Conservation (phyloP, 2,329 filamentous ascomycete species). For the Alternaria sp. region DNA sequence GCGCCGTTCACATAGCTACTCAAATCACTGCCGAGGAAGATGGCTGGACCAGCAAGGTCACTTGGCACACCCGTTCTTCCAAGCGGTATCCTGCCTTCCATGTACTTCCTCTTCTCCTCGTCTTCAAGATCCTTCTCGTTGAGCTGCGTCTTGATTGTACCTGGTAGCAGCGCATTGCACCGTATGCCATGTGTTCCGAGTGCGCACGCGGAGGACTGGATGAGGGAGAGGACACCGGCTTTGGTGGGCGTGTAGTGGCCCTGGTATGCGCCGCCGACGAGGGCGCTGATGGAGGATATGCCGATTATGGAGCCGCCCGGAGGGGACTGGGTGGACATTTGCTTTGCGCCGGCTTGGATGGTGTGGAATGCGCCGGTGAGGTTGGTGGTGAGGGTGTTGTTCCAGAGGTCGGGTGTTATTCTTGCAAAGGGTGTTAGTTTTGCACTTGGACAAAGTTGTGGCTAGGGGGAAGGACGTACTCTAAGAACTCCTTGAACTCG, state of each 20-base stretch:
- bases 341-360: constrained; percentile 81
- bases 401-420: constrained; percentile 72
- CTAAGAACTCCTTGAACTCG: constrained; percentile 84
- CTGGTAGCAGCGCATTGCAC: constrained; percentile 84
- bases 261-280: constrained; percentile 79
- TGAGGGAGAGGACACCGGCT: constrained; percentile 78
- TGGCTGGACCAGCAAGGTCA: constrained; percentile 83
- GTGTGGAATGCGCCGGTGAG: constrained; percentile 88
- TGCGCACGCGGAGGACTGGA: constrained; percentile 83
- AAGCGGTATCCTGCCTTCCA: constrained; percentile 81
- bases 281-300: constrained; percentile 73
- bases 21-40: constrained; percentile 80
- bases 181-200: constrained; percentile 77
- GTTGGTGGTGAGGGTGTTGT: constrained; percentile 77
- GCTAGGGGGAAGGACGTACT: constrained; percentile 59
- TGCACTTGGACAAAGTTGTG: too few relatives aligned
- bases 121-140: constrained; percentile 83
- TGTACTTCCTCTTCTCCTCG: constrained; percentile 73
- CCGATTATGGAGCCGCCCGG: constrained; percentile 81
- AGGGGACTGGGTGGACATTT: constrained; percentile 71
- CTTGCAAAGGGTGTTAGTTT: constrained; percentile 41
- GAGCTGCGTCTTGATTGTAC: constrained; percentile 82
- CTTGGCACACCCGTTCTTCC: constrained; percentile 55
- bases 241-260: constrained; percentile 88
- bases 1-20: constrained; percentile 70